These are phyloP conservation scores for Metschnikowia kofuensis DNA, from an alignment of 805 yeast species.

Conservation along the genomic window DNA sequence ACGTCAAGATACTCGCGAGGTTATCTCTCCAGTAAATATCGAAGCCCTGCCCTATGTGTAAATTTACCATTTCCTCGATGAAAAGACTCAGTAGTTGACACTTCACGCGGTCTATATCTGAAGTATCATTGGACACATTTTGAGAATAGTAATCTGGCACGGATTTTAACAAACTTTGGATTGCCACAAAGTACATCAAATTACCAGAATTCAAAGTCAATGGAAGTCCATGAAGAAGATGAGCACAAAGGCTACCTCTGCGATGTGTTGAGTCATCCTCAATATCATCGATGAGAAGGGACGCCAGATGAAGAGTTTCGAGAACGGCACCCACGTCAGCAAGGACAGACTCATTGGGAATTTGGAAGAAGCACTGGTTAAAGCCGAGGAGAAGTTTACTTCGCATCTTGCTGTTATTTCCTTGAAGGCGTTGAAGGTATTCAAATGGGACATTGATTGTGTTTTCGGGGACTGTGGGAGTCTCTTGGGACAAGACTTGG, in stretches of 20 bases:
- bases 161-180: constrained; percentile 40
- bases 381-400: constrained; percentile 29
- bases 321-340: constrained; percentile 28
- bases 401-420: constrained; percentile 31
- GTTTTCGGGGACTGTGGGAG: not conserved
- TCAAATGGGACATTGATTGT: constrained; percentile 25
- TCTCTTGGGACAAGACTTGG: not conserved
- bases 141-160: not conserved
- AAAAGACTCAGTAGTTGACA: constrained; percentile 35
- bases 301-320: constrained; percentile 34
- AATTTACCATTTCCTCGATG: constrained; percentile 70
- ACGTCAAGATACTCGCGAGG: constrained; percentile 12
- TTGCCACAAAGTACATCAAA: constrained; percentile 73
- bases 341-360: constrained; percentile 22
- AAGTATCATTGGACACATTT: not conserved
- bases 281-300: constrained; percentile 69
- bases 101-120: not conserved
- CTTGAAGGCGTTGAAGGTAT: constrained; percentile 30
- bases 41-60: constrained; percentile 88
- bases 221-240: not conserved
- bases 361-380: constrained; percentile 30
- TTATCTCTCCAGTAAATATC: constrained; percentile 86
- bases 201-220: constrained; percentile 78
- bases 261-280: constrained; percentile 73
- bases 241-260: constrained; percentile 52